Evolutionary conservation across 352 stramenopile species (phyloP).

Genomic region (Phytophthora europaea): DNA sequence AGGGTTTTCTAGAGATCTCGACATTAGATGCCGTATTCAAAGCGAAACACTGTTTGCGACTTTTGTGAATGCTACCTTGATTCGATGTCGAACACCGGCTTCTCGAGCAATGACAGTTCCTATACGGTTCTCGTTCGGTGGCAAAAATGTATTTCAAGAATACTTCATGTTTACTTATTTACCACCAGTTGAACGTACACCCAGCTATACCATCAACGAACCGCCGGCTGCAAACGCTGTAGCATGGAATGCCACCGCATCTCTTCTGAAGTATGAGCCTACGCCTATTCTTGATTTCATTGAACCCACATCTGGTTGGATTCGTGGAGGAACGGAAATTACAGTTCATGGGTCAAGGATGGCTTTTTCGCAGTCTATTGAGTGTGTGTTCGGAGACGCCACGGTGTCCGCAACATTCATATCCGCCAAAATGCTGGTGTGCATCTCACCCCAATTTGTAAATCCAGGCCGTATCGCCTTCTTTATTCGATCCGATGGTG

Average conservation of each 20-base stretch:
- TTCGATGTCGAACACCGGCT: constrained; percentile 49
- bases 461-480: constrained; percentile 20
- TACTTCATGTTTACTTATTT: constrained; percentile 39
- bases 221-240: not conserved
- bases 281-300: constrained; percentile 35
- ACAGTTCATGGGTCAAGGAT: constrained; percentile 41
- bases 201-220: not conserved
- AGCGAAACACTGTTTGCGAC: constrained; percentile 5
- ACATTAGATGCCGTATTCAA: constrained; percentile 44
- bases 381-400: constrained; percentile 50
- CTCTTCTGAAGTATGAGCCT: not conserved
- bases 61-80: constrained; percentile 51
- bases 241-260: not conserved
- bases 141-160: constrained; percentile 22
- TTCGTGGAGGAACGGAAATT: constrained; percentile 41
- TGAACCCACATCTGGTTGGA: constrained; percentile 45
- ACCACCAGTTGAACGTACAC: not conserved
- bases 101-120: constrained; percentile 34
- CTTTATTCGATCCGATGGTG: constrained; percentile 19
- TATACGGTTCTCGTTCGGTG: constrained; percentile 42
- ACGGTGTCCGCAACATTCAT: constrained; percentile 36
- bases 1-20: constrained; percentile 41
- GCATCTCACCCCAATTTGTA: constrained; percentile 34
- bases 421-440: constrained; percentile 37
- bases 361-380: constrained; percentile 18